Evolutionary conservation across 805 yeast species (phyloP).

Genomic region (Wickerhamomyces subpelliculosus): DNA sequence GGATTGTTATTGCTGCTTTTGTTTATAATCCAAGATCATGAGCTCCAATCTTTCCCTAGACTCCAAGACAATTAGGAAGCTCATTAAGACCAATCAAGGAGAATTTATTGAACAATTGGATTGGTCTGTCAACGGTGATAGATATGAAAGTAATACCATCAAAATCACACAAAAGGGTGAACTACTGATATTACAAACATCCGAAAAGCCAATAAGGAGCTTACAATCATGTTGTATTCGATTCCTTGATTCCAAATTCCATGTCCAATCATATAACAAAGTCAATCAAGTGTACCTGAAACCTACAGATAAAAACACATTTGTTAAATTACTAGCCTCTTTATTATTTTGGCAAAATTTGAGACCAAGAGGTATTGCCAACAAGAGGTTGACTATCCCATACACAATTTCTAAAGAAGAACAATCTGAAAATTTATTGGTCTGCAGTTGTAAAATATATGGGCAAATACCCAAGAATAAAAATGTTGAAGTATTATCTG

Average conservation of each 20-base stretch:
- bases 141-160: constrained; percentile 1
- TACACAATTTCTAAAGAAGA: constrained; percentile 22
- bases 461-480: constrained; percentile 35
- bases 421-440: constrained; percentile 31
- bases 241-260: not conserved
- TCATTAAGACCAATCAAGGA: constrained; percentile 9
- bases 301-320: constrained; percentile 20
- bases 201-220: not conserved
- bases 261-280: not conserved
- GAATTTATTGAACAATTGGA: constrained; percentile 10
- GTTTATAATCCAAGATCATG: too few species aligned
- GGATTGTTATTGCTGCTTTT: too few species aligned
- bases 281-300: constrained; percentile 5
- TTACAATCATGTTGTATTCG: constrained; percentile 3
- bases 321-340: constrained; percentile 36
- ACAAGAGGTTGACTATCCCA: constrained; percentile 29
- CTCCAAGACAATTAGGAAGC: not conserved
- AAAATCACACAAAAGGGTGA: constrained; percentile 2
- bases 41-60: not conserved
- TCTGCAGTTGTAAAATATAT: constrained; percentile 57
- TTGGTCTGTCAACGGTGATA: constrained; percentile 4
- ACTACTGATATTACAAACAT: not conserved
- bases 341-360: constrained; percentile 53
- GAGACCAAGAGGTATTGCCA: constrained; percentile 44
- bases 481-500: constrained; percentile 10